Conservation (phyloP, 208 protist species). For the Plasmodiophora brassicae region DNA sequence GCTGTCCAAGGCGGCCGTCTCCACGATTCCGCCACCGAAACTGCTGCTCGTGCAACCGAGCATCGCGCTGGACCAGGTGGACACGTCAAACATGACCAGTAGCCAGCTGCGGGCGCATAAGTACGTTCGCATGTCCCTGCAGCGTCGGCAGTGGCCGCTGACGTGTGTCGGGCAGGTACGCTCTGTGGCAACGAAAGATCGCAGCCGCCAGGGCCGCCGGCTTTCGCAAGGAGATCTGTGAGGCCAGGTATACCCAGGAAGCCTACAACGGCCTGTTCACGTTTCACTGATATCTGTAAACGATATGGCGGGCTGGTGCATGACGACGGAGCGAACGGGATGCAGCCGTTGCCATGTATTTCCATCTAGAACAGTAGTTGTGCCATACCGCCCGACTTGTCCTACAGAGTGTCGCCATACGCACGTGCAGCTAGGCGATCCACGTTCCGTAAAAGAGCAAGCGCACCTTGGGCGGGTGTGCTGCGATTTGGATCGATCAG, state of each 20-base stretch:
- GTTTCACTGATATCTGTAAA: background rate
- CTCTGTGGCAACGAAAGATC: background rate
- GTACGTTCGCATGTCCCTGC: background rate
- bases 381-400: no score
- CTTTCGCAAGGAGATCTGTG: background rate
- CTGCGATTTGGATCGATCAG: no score
- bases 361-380: no score
- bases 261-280: background rate
- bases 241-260: background rate
- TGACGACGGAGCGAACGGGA: no score
- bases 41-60: background rate
- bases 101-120: background rate
- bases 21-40: background rate
- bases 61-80: background rate
- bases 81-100: background rate
- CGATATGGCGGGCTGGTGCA: no score
- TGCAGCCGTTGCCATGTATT: no score
- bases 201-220: background rate
- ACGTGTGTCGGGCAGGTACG: background rate
- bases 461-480: no score
- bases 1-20: background rate
- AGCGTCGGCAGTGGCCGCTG: background rate
- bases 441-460: no score
- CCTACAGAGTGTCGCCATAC: no score
- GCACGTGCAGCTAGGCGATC: no score